These are phyloP conservation scores for Thalassiosira tumida DNA, from an alignment of 352 stramenopile genomes.

Conservation along the genomic window DNA sequence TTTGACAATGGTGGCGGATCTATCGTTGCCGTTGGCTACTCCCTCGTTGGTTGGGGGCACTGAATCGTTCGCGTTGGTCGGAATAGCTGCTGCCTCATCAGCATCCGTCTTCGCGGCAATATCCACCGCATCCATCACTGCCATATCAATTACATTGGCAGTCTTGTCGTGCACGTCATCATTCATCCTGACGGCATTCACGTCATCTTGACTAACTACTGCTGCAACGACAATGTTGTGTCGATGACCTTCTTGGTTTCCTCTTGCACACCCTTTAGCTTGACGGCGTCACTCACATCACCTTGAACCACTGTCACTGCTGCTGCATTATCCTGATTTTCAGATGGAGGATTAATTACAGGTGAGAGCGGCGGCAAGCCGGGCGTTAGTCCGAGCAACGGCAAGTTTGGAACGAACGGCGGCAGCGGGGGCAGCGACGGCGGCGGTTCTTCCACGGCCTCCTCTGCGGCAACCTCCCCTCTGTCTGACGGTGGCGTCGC, in stretches of 20 bases:
- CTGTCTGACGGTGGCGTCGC: background rate
- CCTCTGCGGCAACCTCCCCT: background rate
- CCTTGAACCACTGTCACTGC: no score
- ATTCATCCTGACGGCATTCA: no score
- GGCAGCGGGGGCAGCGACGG: background rate
- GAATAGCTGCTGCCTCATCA: background rate
- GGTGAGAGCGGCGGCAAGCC: background rate
- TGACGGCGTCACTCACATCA: no score
- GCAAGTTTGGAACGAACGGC: background rate
- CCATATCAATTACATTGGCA: conserved; percentile 28
- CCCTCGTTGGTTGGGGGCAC: background rate
- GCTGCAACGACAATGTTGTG: background rate
- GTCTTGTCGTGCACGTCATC: conserved; percentile 13
- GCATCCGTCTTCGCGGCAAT: background rate
- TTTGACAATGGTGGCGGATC: no score
- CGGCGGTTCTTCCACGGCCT: background rate
- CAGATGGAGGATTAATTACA: background rate
- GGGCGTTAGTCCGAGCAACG: background rate
- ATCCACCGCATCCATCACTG: conserved; percentile 2
- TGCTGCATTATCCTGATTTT: background rate
- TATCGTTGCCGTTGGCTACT: no score
- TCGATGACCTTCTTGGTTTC: background rate
- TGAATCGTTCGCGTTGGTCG: background rate
- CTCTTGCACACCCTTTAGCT: no score
- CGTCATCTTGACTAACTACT: no score